Percentiles rank a stretch among this genome's conserved stretches.
Evolutionary conservation across 169 alveolate genomes (phyloP).

Genomic region (Cystoisospora suis): DNA sequence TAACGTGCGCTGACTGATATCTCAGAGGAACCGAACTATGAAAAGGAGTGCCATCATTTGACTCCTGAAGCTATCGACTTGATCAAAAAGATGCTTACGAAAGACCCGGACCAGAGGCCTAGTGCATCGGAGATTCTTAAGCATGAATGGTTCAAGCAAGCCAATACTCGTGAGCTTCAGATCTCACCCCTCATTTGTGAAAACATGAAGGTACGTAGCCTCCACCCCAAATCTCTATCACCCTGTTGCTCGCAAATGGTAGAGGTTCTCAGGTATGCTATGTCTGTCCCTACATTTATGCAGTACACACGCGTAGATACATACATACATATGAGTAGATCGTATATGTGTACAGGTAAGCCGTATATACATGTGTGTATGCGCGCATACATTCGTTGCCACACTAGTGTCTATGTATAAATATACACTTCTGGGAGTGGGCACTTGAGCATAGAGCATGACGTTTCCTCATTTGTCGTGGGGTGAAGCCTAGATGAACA

Average conservation of each 20-base stretch:
- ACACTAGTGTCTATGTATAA: neutral
- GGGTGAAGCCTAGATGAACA: too few relatives aligned
- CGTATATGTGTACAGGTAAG: neutral
- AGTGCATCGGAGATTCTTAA: constrained; percentile 74
- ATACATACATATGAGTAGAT: neutral
- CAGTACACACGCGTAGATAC: neutral
- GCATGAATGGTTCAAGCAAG: constrained; percentile 78
- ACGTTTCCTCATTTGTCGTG: too few relatives aligned
- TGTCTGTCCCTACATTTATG: neutral
- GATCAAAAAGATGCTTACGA: constrained; percentile 76
- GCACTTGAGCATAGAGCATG: too few relatives aligned
- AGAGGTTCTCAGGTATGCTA: too few relatives aligned
- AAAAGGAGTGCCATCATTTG: constrained; percentile 76
- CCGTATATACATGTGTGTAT: neutral
- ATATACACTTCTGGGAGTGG: neutral
- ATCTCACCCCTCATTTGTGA: constrained; percentile 57
- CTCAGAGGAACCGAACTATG: constrained; percentile 67
- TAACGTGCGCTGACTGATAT: neutral
- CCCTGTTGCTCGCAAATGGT: too few relatives aligned
- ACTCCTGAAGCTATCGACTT: constrained; percentile 78
- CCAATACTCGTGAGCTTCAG: constrained; percentile 49
- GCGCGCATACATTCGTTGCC: neutral
- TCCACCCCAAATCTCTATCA: too few relatives aligned
- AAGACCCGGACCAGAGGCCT: constrained; percentile 77
- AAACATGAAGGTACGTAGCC: constrained; percentile 63